Base-by-base conservation (phyloP, 805 yeast species). In the Brettanomyces bruxellensis region DNA sequence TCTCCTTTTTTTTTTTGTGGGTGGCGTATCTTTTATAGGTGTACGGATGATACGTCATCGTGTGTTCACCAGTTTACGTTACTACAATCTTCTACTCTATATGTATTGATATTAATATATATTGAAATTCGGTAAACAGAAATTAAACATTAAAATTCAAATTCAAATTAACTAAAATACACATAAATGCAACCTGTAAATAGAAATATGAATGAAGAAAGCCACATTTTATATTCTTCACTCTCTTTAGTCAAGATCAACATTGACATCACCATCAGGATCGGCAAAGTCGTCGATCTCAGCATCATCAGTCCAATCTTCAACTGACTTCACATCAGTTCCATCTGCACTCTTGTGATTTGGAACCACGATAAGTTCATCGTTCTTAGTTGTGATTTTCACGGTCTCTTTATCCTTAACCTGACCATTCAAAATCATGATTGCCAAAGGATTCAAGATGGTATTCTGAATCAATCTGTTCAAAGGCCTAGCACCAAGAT, bases 401-500 rank as follows among this genome's bases (percentile, higher is more conserved):
- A 87, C 96, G 2, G 75, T 72, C 64, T 93, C 99, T 65, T 89
- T 88, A 60, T 93, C 97, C 59, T 70, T 74, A 49, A 93, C 78
- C 64, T 90, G 95, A 11, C 95, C 95, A 62, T 81, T 83, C 55
- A 93, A 75, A 44, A 93, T 77, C 67, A 87, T 75, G n/a, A 93
- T 76, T 0, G 99, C 99, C 67, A 93, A 71, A 59, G 75, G 81
- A 69, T 93, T 93, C 64, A 93, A 79, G 18, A 93, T 75, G 64
- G 89, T 93, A 51, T 75, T 76, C 66, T 93, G 97, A 54, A 93
- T 91, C 57, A 93, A 76, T 58, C 98, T 80, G 71, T 86, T 86
- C 69, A 93, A 76, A 49, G 99, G 99, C 64, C 99, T 78, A 5
- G 99, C 99, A 69, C 99, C 99, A 65, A 93, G 72, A 64, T 91